Percentiles rank a stretch among this genome's conserved stretches.
phyloP scores from a whole-genome alignment of 768 basidiomycete species.

The Imleria badia region DNA sequence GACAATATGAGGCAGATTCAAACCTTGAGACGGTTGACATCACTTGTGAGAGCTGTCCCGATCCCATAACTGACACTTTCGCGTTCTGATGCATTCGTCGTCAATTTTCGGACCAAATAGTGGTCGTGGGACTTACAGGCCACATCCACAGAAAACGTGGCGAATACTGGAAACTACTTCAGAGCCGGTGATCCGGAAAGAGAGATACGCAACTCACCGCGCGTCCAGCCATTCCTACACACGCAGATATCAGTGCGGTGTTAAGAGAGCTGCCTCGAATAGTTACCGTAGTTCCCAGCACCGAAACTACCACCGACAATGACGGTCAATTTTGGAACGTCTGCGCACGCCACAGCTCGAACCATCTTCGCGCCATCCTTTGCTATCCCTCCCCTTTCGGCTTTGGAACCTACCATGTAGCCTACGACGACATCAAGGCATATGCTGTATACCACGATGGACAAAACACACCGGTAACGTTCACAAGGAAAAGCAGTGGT shows the following conservation, averaged over 20 bases:
- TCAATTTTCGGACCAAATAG: slow-evolving; percentile 10
- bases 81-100: slow-evolving; percentile 57
- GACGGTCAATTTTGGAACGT: slow-evolving; percentile 93
- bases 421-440: slow-evolving; percentile 39
- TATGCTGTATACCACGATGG: not conserved
- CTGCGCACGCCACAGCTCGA: slow-evolving; percentile 88
- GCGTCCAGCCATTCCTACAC: slow-evolving; percentile 84
- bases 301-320: slow-evolving; percentile 93
- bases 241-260: slow-evolving; percentile 11
- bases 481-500: slow-evolving; percentile 90
- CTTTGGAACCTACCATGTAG: slow-evolving; percentile 97
- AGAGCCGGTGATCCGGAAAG: slow-evolving; percentile 5
- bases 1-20: slow-evolving; percentile 14
- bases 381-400: slow-evolving; percentile 91
- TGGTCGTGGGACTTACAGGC: slow-evolving; percentile 60
- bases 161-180: slow-evolving; percentile 59
- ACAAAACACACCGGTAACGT: slow-evolving; percentile 69
- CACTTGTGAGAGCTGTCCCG: slow-evolving; percentile 87
- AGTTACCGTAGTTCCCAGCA: slow-evolving; percentile 89
- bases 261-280: slow-evolving; percentile 1
- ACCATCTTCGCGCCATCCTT: slow-evolving; percentile 98
- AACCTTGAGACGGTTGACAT: slow-evolving; percentile 89
- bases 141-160: slow-evolving; percentile 98
- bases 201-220: slow-evolving; percentile 56
- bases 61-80: slow-evolving; percentile 94